phyloP scores from a whole-genome alignment of 2,329 filamentous ascomycete species.

The Xylariales sp. region DNA sequence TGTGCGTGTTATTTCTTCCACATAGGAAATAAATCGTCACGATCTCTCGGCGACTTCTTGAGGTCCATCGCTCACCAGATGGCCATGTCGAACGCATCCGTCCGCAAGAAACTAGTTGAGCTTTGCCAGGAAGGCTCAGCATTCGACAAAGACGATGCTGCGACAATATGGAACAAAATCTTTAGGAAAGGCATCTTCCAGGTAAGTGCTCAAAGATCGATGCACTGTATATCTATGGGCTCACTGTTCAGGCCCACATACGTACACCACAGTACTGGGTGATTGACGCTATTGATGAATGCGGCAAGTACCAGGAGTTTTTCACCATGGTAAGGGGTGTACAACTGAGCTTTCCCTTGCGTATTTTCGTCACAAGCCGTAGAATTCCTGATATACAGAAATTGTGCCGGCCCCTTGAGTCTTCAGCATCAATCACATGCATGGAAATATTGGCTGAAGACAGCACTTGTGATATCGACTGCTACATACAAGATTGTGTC shows the following conservation, averaged over 20 bases:
- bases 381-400: background rate
- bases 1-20: constrained; percentile 18
- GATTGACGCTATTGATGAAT: constrained; percentile 32
- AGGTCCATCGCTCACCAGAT: constrained; percentile 30
- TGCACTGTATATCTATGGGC: no score
- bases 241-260: no score
- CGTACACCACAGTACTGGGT: constrained; percentile 33
- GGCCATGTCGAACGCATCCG: constrained; percentile 18
- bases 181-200: no score
- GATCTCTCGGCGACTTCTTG: constrained; percentile 14
- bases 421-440: no score
- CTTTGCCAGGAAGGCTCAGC: constrained; percentile 16
- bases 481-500: no score
- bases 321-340: constrained; percentile 22
- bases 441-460: no score
- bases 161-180: constrained; percentile 28
- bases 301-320: constrained; percentile 2
- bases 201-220: no score
- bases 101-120: constrained; percentile 19
- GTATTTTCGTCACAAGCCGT: constrained; percentile 26
- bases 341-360: constrained; percentile 17
- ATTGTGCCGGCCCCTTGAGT: no score
- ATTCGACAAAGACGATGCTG: constrained; percentile 21
- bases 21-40: constrained; percentile 11
- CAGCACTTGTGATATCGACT: no score